Percentiles rank a stretch among this genome's conserved stretches.
Evolutionary conservation across 129 eudicot genomes (phyloP).

Genomic region (Flaveria ramosissima): DNA sequence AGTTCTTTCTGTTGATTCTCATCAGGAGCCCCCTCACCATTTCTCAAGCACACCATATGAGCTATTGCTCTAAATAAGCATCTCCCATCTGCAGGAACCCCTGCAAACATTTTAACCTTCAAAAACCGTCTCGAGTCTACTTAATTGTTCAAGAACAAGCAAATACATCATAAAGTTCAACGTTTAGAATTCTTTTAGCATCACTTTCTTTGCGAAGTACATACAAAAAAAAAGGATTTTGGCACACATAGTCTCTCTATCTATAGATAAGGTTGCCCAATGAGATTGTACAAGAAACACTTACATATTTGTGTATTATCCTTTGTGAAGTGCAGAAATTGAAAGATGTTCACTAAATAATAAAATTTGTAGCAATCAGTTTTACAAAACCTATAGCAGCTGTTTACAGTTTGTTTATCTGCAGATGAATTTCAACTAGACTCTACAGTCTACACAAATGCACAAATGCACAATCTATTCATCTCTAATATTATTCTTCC

Average conservation of each 20-base stretch:
- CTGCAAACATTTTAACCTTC: slow-evolving; percentile 30
- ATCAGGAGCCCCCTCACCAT: slow-evolving; percentile 80
- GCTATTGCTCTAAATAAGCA: slow-evolving; percentile 88
- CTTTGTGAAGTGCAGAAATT: too few species aligned
- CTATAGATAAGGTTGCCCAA: too few species aligned
- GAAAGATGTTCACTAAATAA: too few species aligned
- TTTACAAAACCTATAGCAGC: background rate
- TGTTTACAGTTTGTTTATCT: background rate
- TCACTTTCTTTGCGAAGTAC: background rate
- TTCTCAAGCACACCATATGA: slow-evolving; percentile 78
- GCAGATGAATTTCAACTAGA: background rate
- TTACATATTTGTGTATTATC: too few species aligned
- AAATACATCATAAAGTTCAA: background rate
- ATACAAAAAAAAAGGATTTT: too few species aligned
- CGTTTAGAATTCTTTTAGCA: background rate
- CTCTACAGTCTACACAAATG: background rate
- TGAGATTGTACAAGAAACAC: too few species aligned
- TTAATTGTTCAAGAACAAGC: background rate
- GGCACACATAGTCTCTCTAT: too few species aligned
- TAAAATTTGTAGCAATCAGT: background rate
- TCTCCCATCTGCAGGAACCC: slow-evolving; percentile 83
- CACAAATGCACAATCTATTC: background rate
- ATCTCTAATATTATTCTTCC: background rate
- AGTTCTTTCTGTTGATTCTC: slow-evolving; percentile 74
- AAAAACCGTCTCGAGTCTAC: background rate